A percentile compares a stretch with the other conserved stretches of the same genome.
Conservation (phyloP, 1,284 basidiomycete genomes). For the Austroboletus novae-zelandiae region DNA sequence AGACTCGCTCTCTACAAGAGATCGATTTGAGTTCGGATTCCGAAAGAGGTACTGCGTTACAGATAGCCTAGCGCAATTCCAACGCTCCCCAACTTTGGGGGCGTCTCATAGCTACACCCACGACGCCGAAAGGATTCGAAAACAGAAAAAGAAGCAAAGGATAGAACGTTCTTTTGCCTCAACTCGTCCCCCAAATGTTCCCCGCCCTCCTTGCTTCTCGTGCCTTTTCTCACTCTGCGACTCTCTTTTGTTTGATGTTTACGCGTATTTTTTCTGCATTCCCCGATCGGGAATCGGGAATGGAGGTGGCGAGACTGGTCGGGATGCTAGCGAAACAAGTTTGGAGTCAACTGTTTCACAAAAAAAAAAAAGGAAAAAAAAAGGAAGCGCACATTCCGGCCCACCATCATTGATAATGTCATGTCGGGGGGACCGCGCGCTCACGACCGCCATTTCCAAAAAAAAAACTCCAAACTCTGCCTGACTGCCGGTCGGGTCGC, state of each 20-base stretch:
- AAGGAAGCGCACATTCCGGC: neutral
- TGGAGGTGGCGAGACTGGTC: neutral
- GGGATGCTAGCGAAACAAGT: neutral
- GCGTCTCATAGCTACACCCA: neutral
- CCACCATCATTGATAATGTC: neutral
- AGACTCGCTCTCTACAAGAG: neutral
- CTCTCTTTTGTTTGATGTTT: neutral
- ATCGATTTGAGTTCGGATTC: conserved; percentile 10
- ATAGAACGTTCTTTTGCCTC: conserved; percentile 1
- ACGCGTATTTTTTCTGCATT: neutral
- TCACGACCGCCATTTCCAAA: no score
- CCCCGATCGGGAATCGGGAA: conserved; percentile 7
- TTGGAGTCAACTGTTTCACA: neutral
- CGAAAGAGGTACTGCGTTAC: conserved; percentile 4
- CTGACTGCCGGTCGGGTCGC: no score
- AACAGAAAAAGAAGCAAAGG: neutral
- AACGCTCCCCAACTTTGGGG: neutral
- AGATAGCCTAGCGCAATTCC: neutral
- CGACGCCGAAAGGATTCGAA: neutral
- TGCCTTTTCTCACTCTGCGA: neutral
- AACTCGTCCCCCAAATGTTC: neutral
- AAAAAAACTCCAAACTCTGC: no score
- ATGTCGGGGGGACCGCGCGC: neutral
- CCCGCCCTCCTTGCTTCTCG: neutral
- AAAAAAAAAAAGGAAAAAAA: neutral